Evolutionary conservation across 768 basidiomycete species (phyloP).

Genomic region (Kwoniella botswanensis): DNA sequence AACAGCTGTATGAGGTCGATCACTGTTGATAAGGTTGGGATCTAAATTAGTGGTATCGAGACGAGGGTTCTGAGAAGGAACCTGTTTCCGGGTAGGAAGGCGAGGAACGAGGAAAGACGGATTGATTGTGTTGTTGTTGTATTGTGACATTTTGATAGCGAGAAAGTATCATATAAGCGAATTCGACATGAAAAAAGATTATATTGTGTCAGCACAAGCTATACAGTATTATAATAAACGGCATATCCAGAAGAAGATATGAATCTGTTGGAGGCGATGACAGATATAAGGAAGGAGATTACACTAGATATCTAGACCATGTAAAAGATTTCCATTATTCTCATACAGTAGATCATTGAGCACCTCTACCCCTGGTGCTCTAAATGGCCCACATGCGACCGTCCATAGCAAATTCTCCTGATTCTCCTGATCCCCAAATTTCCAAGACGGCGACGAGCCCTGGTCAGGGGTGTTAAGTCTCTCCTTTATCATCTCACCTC

Average conservation of each 20-base stretch:
- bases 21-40: not conserved
- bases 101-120: conserved; percentile 13
- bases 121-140: conserved; percentile 8
- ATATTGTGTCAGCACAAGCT: not conserved
- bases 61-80: conserved; percentile 17
- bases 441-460: not conserved
- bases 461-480: not conserved
- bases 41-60: not conserved
- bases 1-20: conserved; percentile 16
- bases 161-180: not conserved
- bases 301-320: not conserved
- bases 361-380: not conserved
- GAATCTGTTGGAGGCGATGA: not conserved
- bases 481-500: not conserved
- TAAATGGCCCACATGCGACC: not conserved
- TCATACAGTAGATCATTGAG: not conserved
- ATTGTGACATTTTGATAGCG: not conserved
- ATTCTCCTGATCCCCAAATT: not conserved
- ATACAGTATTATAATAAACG: not conserved
- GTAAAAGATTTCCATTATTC: not conserved
- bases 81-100: conserved; percentile 1
- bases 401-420: not conserved
- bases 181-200: not conserved
- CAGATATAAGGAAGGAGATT: not conserved
- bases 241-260: not conserved